These are phyloP conservation scores for Candida insectalens DNA, from an alignment of 805 yeast genomes.

Conservation along the genomic window DNA sequence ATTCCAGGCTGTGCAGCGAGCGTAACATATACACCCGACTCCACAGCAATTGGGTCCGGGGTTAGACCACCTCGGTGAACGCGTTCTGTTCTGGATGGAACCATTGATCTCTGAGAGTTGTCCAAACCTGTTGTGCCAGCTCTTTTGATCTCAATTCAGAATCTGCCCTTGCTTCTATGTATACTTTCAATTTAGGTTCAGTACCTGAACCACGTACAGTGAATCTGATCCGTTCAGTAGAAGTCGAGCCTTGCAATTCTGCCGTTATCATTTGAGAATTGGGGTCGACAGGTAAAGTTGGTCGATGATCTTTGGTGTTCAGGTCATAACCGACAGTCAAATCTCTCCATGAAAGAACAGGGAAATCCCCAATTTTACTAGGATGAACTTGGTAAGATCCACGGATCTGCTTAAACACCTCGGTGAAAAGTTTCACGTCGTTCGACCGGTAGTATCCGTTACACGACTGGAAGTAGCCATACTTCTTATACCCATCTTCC, in stretches of 20 bases:
- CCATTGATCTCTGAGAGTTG: slow-evolving; percentile 48
- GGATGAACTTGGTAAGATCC: slow-evolving; percentile 28
- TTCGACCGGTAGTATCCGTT: slow-evolving; percentile 78
- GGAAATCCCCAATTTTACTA: slow-evolving; percentile 41
- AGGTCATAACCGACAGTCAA: slow-evolving; percentile 78
- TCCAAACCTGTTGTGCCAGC: slow-evolving; percentile 64
- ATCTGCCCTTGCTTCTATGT: slow-evolving; percentile 64
- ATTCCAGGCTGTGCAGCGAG: not conserved
- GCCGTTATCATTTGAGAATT: slow-evolving; percentile 83
- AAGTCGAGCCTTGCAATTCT: slow-evolving; percentile 23
- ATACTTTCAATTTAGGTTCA: slow-evolving; percentile 88
- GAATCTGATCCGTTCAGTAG: slow-evolving; percentile 43
- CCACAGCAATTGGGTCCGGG: not conserved
- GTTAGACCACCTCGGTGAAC: slow-evolving; percentile 29
- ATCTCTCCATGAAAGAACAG: slow-evolving; percentile 68
- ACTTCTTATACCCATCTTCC: slow-evolving; percentile 46
- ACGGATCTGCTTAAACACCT: slow-evolving; percentile 22
- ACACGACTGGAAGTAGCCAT: slow-evolving; percentile 76
- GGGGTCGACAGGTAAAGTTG: slow-evolving; percentile 62
- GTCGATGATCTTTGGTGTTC: slow-evolving; percentile 43
- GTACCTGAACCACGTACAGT: slow-evolving; percentile 95
- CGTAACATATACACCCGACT: not conserved
- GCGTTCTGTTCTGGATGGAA: slow-evolving; percentile 46
- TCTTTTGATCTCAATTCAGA: slow-evolving; percentile 35
- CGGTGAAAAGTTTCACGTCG: slow-evolving; percentile 46